Base-by-base conservation (phyloP, 2,329 filamentous ascomycete species). In the Phoma sp. region DNA sequence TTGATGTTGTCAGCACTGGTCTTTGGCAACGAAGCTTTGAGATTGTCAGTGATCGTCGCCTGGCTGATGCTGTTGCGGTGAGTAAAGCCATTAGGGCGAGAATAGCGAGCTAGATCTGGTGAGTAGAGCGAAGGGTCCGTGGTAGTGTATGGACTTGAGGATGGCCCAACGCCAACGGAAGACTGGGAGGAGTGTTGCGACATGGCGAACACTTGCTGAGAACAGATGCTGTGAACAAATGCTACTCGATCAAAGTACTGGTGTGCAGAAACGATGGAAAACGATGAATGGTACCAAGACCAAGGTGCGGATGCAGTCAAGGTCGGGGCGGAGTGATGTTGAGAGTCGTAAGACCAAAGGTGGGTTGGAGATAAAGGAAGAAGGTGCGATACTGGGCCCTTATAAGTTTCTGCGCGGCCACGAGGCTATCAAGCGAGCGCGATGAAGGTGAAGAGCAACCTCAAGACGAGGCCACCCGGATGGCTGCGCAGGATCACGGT, bases 101-200 rank as follows among this genome's bases (percentile, higher is more conserved):
- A 29, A 50, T 62, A 59, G 48, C 67, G 67, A 23, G 55, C 52
- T 4, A 58, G 25, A 29, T 69, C 66, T 33, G 67, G 68, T 9
- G 68, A 69, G 61, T 70, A 69, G 6, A 64, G 52, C 8, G 69
- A 69, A 6, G 61, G 62, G 23, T 72, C 65, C 11, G 68, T 71
- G 40, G 64, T 62, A 23, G 56, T 59, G 32, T 62, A 69, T 22
- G 68, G 68, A 40, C 65, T 68, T 4, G 66, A 69, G 1, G 65
- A 53, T 30, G 64, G 56, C 37, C 64, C 65, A 47, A 52, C 39
- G 32, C 54, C 59, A 25, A 55, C 57, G 11, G 64, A 67, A 11
- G 67, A 68, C 43, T 59, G 54, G 14, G 65, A 61, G 27, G 67
- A 68, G 33, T 61, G 58, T 44, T 62, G 62, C 56, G 64, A 70